A percentile compares a stretch with the other conserved stretches of the same genome.
phyloP scores from a whole-genome alignment of 768 basidiomycete genomes.

The Kwoniella dejecticola region DNA sequence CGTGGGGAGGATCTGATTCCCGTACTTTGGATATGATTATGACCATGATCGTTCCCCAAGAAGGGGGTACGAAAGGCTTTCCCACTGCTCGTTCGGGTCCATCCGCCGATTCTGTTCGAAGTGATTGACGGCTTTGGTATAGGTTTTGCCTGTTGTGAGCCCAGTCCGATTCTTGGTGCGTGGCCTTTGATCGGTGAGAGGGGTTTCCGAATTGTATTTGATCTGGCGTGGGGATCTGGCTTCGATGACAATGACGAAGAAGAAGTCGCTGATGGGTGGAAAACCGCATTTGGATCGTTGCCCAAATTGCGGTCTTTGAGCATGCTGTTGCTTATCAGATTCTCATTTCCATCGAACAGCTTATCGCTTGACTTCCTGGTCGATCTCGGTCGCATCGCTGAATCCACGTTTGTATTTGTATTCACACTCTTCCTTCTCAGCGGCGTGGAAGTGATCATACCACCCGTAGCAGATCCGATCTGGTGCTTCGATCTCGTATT shows the following conservation, averaged over 20 bases:
- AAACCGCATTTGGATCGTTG: too few relatives aligned
- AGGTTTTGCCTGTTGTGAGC: slow-evolving; percentile 13
- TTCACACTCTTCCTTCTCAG: neutral
- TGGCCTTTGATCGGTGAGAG: slow-evolving; percentile 17
- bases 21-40: neutral
- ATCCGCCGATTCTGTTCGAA: neutral
- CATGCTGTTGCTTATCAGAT: too few relatives aligned
- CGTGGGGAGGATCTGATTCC: slow-evolving; percentile 9
- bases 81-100: slow-evolving; percentile 13
- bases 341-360: too few relatives aligned
- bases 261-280: neutral
- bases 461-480: neutral
- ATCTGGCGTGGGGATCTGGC: neutral
- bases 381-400: neutral
- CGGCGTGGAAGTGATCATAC: slow-evolving; percentile 4
- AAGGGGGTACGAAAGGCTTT: slow-evolving; percentile 15
- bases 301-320: too few relatives aligned
- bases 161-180: slow-evolving; percentile 16
- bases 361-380: too few relatives aligned
- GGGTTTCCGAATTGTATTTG: neutral
- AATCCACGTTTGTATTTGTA: neutral
- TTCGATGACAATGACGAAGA: neutral
- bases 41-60: neutral
- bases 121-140: neutral
- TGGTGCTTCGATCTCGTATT: neutral